Conservation (phyloP, 2,329 filamentous ascomycete species). For the Paecilomyces fulvus region DNA sequence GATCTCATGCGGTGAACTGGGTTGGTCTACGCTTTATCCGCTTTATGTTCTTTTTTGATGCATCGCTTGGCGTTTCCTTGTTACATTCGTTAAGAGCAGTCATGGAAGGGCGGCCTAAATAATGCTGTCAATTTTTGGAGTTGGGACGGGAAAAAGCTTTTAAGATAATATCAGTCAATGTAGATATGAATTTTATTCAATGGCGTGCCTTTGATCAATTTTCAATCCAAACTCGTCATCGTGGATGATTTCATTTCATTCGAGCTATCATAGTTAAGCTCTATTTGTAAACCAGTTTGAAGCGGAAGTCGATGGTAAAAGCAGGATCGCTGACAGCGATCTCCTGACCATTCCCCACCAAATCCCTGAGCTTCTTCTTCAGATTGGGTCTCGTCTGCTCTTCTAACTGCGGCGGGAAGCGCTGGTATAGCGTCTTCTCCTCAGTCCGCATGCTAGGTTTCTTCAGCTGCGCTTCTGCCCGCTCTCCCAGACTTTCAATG, state of each 20-base stretch:
- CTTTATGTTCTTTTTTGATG: constrained; percentile 19
- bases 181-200: constrained; percentile 11
- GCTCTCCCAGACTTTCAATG: constrained; percentile 70
- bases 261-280: background rate
- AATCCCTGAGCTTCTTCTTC: constrained; percentile 63
- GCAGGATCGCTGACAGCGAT: constrained; percentile 90
- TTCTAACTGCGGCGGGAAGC: constrained; percentile 70
- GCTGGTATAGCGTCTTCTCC: constrained; percentile 83
- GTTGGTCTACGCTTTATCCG: constrained; percentile 2
- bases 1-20: constrained; percentile 31
- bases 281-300: constrained; percentile 44
- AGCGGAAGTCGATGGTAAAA: constrained; percentile 64
- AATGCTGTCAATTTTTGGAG: constrained; percentile 22
- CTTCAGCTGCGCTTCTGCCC: constrained; percentile 87
- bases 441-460: constrained; percentile 78
- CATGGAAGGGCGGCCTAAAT: constrained; percentile 24
- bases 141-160: constrained; percentile 18
- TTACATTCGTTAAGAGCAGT: constrained; percentile 22
- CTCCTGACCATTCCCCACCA: constrained; percentile 76
- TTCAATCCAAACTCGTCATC: background rate
- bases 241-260: background rate
- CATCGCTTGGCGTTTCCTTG: constrained; percentile 29
- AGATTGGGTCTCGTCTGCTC: constrained; percentile 79
- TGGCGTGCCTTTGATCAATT: background rate
- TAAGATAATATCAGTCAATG: constrained; percentile 20